Conservation (phyloP, 1,284 basidiomycete genomes). For the Dichomitus squalens region DNA sequence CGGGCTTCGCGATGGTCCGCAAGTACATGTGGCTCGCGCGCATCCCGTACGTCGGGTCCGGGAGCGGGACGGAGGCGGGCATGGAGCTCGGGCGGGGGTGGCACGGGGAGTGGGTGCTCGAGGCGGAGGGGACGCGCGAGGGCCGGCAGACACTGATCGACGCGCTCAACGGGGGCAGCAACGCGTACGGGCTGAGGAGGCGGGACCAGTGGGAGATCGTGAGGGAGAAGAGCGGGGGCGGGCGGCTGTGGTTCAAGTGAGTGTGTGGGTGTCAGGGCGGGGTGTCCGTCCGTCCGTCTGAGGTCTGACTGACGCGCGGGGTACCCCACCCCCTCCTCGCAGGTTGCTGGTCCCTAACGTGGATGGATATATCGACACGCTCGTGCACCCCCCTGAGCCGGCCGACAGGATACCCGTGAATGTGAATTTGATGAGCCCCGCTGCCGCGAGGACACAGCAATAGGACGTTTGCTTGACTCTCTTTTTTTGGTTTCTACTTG, state of each 20-base stretch:
- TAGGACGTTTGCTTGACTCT: conserved; percentile 1
- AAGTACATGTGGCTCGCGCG: conserved; percentile 65
- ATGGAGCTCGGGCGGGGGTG: conserved; percentile 63
- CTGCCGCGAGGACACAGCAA: conserved; percentile 11
- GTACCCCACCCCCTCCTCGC: not conserved
- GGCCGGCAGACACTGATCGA: conserved; percentile 59
- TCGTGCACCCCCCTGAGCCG: conserved; percentile 22
- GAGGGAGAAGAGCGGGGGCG: conserved; percentile 58
- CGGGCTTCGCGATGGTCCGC: conserved; percentile 56
- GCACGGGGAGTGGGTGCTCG: conserved; percentile 75
- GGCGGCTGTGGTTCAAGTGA: conserved; percentile 67
- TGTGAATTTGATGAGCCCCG: not conserved
- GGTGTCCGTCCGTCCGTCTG: not conserved
- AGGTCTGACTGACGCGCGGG: conserved; percentile 1
- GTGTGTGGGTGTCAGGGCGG: conserved; percentile 17
- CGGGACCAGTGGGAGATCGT: conserved; percentile 57
- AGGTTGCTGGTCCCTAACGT: conserved; percentile 22
- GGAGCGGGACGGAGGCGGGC: conserved; percentile 31
- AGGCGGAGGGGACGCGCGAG: conserved; percentile 73
- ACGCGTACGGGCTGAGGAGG: conserved; percentile 35
- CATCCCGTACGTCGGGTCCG: conserved; percentile 44
- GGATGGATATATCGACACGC: conserved; percentile 23
- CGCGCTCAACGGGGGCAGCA: conserved; percentile 34
- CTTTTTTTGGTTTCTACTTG: not conserved
- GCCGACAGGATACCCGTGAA: conserved; percentile 10